These are phyloP conservation scores for Phytophthora pseudosyringae DNA, from an alignment of 352 stramenopile species.

Conservation along the genomic window DNA sequence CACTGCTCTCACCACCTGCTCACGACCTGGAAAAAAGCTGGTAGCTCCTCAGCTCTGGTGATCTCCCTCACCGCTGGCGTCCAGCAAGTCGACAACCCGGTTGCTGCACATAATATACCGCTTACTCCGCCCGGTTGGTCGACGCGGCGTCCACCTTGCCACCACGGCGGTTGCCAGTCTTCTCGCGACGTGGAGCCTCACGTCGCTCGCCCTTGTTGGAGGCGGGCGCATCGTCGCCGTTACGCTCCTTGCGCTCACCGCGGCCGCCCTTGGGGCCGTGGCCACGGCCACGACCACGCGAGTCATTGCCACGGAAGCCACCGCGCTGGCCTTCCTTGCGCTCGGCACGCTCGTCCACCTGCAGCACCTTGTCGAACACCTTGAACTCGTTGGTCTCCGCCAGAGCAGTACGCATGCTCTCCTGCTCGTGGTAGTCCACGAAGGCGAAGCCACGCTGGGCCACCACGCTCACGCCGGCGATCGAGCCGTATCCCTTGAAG, in stretches of 20 bases:
- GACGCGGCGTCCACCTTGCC: conserved; percentile 63
- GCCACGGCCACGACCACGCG: conserved; percentile 56
- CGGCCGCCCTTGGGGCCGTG: conserved; percentile 56
- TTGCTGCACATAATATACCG: conserved; percentile 38
- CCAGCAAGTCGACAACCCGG: conserved; percentile 17
- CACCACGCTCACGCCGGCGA: conserved; percentile 74
- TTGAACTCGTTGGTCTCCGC: conserved; percentile 72
- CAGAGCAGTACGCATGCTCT: conserved; percentile 78
- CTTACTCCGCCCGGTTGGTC: conserved; percentile 58
- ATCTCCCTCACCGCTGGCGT: conserved; percentile 14
- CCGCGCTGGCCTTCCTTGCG: conserved; percentile 74
- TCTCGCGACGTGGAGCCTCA: conserved; percentile 60
- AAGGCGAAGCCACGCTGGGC: conserved; percentile 75
- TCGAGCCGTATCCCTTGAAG: conserved; percentile 80
- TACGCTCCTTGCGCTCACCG: conserved; percentile 76
- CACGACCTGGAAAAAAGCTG: conserved; percentile 17
- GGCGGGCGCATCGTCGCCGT: conserved; percentile 50
- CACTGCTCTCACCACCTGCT: conserved; percentile 8
- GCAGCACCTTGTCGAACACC: conserved; percentile 76
- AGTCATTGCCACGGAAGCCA: conserved; percentile 58
- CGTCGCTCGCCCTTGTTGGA: conserved; percentile 46
- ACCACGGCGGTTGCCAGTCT: conserved; percentile 64
- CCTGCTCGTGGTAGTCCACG: conserved; percentile 82
- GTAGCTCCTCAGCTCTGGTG: conserved; percentile 16
- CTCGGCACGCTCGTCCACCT: conserved; percentile 75